These are phyloP conservation scores for Bathelium albidoporum DNA, from an alignment of 495 filamentous ascomycete species.

Conservation along the genomic window DNA sequence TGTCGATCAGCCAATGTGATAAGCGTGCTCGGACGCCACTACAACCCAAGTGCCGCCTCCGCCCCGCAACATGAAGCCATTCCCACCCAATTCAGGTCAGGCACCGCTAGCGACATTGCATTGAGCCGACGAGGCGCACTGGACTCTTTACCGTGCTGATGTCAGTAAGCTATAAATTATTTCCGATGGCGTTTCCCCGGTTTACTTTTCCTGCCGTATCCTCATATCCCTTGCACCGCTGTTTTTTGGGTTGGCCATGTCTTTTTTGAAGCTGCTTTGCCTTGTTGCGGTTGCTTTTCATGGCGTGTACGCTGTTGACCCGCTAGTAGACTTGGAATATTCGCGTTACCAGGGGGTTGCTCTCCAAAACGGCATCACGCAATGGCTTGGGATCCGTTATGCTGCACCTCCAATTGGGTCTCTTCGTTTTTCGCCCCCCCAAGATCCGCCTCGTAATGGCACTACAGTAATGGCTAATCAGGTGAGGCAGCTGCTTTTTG, in stretches of 20 bases:
- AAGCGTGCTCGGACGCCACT: too few species aligned
- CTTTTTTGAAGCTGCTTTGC: background rate
- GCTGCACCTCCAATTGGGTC: slow-evolving; percentile 48
- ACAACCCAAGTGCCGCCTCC: background rate
- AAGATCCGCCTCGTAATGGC: slow-evolving; percentile 37
- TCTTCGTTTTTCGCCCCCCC: slow-evolving; percentile 50
- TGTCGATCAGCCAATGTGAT: too few species aligned
- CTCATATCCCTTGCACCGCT: background rate
- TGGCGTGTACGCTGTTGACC: slow-evolving; percentile 12
- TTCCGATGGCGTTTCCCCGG: background rate
- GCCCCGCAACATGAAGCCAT: background rate
- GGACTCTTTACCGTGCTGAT: background rate
- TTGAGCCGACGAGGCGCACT: background rate
- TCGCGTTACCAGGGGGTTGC: slow-evolving; percentile 19
- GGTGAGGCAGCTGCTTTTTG: background rate
- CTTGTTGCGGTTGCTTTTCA: background rate
- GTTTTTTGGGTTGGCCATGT: background rate
- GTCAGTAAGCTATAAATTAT: background rate
- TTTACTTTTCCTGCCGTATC: background rate
- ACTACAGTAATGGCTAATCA: background rate
- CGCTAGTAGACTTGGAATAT: slow-evolving; percentile 24
- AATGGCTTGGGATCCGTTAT: slow-evolving; percentile 60
- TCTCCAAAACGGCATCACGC: slow-evolving; percentile 38
- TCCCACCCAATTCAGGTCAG: background rate
- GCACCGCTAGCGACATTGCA: background rate